Conservation (phyloP, 164 flowering plant species). For the Sedum album region DNA sequence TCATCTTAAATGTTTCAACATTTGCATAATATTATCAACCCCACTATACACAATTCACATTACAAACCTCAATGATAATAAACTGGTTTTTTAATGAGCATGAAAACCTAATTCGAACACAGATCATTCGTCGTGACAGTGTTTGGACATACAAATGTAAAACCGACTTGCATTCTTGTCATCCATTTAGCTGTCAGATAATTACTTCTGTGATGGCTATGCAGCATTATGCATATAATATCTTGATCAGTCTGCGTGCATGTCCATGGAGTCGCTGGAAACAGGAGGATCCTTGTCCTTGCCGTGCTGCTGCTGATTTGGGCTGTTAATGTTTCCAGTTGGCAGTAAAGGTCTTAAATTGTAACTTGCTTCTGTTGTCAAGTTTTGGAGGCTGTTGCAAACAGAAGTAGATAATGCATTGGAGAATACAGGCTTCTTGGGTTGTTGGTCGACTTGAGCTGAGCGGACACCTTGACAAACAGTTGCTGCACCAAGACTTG, state of each 20-base stretch:
- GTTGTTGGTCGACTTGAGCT: slow-evolving; percentile 16
- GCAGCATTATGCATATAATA: background rate
- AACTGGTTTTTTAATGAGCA: no score
- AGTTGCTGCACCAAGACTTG: slow-evolving; percentile 10
- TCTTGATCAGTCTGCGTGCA: background rate
- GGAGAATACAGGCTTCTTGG: slow-evolving; percentile 49
- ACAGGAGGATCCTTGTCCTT: background rate
- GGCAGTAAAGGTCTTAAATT: background rate
- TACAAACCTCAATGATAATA: no score
- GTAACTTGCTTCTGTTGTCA: background rate
- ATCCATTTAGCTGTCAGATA: no score
- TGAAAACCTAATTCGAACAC: no score
- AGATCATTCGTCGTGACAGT: no score
- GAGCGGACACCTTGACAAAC: slow-evolving; percentile 2
- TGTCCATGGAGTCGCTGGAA: background rate
- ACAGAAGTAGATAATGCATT: slow-evolving; percentile 60
- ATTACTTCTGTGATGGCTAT: no score
- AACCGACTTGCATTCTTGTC: no score
- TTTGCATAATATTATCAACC: no score
- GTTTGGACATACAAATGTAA: no score
- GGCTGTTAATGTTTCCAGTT: background rate
- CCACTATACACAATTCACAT: no score
- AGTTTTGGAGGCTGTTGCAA: slow-evolving; percentile 43
- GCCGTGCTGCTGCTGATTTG: background rate
- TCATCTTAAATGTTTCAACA: no score